Evolutionary conservation across 2,329 filamentous ascomycete genomes (phyloP).

Genomic region (Botrytis cinerea): DNA sequence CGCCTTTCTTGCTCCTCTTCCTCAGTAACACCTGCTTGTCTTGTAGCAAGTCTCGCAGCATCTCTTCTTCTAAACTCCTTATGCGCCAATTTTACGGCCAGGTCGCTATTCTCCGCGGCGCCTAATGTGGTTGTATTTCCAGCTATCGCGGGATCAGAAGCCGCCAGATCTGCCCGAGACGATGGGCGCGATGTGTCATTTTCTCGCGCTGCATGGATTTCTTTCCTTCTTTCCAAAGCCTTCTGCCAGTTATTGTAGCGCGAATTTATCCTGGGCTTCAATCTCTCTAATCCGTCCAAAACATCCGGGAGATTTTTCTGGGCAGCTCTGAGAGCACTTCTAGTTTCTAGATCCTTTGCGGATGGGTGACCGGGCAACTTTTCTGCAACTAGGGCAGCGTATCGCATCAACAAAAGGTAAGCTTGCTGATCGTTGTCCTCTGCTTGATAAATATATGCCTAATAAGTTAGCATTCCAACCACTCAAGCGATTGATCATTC

Average conservation of each 20-base stretch:
- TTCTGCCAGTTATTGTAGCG: constrained; percentile 69
- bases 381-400: constrained; percentile 80
- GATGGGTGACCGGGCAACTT: constrained; percentile 76
- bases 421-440: constrained; percentile 87
- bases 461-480: constrained; percentile 26
- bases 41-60: constrained; percentile 57
- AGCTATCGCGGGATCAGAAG: constrained; percentile 62
- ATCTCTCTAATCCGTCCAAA: constrained; percentile 63
- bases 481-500: neutral
- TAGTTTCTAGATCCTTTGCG: constrained; percentile 62
- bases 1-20: constrained; percentile 60
- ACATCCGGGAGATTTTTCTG: constrained; percentile 61
- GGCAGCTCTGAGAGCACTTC: constrained; percentile 54
- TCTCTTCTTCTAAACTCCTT: constrained; percentile 70
- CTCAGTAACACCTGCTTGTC: constrained; percentile 57
- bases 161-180: constrained; percentile 42
- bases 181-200: constrained; percentile 25
- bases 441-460: constrained; percentile 82
- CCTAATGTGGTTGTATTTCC: constrained; percentile 63
- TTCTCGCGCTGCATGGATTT: constrained; percentile 26
- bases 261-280: constrained; percentile 77
- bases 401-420: constrained; percentile 88
- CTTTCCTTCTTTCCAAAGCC: constrained; percentile 47
- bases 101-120: constrained; percentile 68
- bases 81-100: constrained; percentile 76